These are phyloP conservation scores for Nicotiana obtusifolia DNA, from an alignment of 257 asterid species.

Conservation along the genomic window DNA sequence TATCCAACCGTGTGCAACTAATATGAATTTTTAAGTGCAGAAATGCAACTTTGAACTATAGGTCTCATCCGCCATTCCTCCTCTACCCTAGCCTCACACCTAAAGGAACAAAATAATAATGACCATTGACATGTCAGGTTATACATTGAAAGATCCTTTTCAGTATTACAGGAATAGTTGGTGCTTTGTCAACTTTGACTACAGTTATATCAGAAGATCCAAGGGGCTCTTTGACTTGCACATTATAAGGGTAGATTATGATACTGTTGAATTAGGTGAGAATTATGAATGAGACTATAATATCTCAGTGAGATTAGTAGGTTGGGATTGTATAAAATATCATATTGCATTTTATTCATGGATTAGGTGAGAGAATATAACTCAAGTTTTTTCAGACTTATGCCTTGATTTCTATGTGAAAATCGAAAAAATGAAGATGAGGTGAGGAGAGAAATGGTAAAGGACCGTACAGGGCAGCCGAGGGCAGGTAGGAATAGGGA, in stretches of 20 bases:
- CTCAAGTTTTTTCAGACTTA: not conserved
- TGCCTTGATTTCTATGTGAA: not conserved
- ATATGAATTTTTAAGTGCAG: not conserved
- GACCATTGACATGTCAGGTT: not conserved
- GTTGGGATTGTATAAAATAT: not conserved
- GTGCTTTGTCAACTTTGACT: not conserved
- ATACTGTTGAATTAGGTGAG: not conserved
- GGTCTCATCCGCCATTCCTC: not conserved
- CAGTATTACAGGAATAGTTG: not conserved
- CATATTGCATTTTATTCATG: not conserved
- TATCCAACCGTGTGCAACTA: not conserved
- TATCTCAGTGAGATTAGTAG: not conserved
- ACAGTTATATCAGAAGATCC: not conserved
- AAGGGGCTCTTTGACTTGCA: not conserved
- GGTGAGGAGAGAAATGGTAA: not conserved
- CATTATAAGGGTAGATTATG: not conserved
- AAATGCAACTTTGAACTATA: not conserved
- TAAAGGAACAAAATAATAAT: too few relatives aligned
- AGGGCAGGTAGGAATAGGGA: not conserved
- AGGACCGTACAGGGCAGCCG: not conserved
- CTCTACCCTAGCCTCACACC: not conserved
- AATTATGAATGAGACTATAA: not conserved
- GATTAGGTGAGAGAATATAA: conserved; percentile 1
- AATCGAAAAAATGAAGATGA: not conserved
- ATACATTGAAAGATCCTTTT: not conserved